Base-by-base conservation (phyloP, 352 stramenopile genomes). In the Phytophthora multivora region DNA sequence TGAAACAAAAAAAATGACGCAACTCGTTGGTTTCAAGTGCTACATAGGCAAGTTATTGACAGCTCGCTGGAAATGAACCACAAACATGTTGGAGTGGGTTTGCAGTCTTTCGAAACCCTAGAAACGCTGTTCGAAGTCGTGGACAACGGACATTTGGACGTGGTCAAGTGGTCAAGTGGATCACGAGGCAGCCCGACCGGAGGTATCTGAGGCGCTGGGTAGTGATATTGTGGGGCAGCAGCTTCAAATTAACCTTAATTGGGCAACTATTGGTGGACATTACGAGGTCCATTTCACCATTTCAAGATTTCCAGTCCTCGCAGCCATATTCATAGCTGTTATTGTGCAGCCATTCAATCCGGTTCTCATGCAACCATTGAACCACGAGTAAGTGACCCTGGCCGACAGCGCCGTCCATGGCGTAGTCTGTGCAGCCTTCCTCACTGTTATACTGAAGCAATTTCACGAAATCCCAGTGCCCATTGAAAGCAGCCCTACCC, bases 91-190 rank as follows among this genome's bases (percentile, higher is more conserved):
- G 3, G n/a, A 63, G 23, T 68, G 59, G 59, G 38, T 68, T 7
- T 68, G 59, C 23, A 63, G 21, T n/a, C 12, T 68, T 13, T 57
- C 52, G 1, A 4, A 28, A 60, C 5, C 21, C 36, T 9, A 21
- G 31, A 9, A 35, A 35, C 16, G 48, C 33, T 0, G 36, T 33
- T 19, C 35, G 30, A 30, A 28, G 54, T 53, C 0, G 39, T 65
- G 19, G 28, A 40, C 23, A 54, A 54, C 13, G 46, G 61, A 15
- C 38, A 64, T 15, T 36, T 60, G 26, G 40, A 65, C 0, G 31
- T 69, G 25, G 54, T 56, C 4, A 45, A 51, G 25, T 68, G 59
- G 59, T 60, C 7, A 45, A 51, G 25, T 68, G 59, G 59, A 51
- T 63, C 12, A 42, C 54, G 18, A 21, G 33, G 1, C 46, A 58